phyloP scores from a whole-genome alignment of 108 stramenopile species.

The Skeletonema marinoi region DNA sequence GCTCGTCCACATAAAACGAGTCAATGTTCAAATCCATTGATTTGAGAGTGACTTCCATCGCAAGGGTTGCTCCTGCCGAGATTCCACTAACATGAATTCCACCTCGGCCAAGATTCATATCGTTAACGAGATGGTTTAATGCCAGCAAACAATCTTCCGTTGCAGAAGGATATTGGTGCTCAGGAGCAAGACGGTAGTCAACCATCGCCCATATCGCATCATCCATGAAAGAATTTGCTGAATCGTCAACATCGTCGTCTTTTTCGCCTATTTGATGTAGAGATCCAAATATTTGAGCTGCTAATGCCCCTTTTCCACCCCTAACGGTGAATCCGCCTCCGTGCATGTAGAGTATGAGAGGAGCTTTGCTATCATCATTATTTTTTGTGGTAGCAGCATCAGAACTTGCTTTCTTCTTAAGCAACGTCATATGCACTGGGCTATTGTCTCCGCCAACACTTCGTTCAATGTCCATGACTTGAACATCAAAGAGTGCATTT shows the following conservation, averaged over 20 bases:
- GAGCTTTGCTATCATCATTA: background rate
- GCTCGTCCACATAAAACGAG: background rate
- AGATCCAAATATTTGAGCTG: background rate
- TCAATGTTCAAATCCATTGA: background rate
- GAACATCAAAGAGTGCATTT: background rate
- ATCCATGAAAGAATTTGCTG: background rate
- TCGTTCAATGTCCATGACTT: background rate
- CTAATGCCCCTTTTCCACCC: background rate
- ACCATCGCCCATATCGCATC: background rate
- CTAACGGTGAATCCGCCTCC: background rate
- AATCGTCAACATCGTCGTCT: background rate
- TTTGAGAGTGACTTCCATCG: slow-evolving; percentile 2
- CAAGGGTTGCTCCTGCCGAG: background rate
- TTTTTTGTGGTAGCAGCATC: background rate
- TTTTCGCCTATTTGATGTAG: background rate
- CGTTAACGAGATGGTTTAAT: background rate
- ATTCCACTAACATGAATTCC: background rate
- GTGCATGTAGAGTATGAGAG: background rate
- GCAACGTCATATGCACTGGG: background rate
- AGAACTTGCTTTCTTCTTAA: background rate
- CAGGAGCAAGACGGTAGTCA: background rate
- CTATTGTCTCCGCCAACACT: background rate
- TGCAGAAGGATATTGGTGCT: background rate
- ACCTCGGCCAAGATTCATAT: background rate
- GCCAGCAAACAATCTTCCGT: background rate